Conservation (phyloP, 2,329 filamentous ascomycete species). For the Exophiala aquamarina region DNA sequence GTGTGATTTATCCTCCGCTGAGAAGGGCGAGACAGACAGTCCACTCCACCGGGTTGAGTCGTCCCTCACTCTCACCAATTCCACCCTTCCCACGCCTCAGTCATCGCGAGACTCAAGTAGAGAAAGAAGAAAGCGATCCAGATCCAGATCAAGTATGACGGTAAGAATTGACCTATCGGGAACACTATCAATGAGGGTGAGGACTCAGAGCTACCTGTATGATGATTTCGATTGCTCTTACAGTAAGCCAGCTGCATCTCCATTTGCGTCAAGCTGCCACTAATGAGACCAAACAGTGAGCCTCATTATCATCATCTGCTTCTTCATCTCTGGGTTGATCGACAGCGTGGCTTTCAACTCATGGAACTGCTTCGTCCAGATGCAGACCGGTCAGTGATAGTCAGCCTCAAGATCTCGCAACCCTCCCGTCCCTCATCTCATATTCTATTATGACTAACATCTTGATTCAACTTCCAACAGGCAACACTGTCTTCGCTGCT, state of each 20-base stretch:
- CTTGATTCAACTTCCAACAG: conserved; percentile 29
- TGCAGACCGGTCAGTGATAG: conserved; percentile 50
- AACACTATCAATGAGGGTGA: too few species aligned
- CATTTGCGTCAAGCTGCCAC: too few species aligned
- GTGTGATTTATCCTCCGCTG: conserved; percentile 4
- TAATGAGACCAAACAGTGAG: conserved; percentile 14
- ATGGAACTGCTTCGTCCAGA: conserved; percentile 48
- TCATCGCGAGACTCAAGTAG: conserved; percentile 1
- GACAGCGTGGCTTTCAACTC: conserved; percentile 48
- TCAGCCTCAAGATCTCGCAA: too few species aligned
- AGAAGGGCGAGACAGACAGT: conserved; percentile 5
- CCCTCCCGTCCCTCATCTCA: too few species aligned
- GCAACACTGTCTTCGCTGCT: conserved; percentile 46
- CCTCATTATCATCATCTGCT: conserved; percentile 35
- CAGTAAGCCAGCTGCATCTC: conserved; percentile 1
- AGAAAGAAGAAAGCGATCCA: conserved; percentile 10
- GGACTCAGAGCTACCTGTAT: conserved; percentile 15
- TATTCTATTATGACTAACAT: too few species aligned
- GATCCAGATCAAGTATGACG: too few species aligned
- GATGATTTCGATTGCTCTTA: conserved; percentile 23
- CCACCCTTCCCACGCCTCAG: conserved; percentile 1
- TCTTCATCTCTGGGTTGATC: conserved; percentile 44
- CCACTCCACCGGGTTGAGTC: conserved; percentile 5
- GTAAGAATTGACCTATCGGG: too few species aligned
- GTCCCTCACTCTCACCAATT: conserved; percentile 15